phyloP scores from a whole-genome alignment of 768 basidiomycete genomes.

The Suillus ampliporus region DNA sequence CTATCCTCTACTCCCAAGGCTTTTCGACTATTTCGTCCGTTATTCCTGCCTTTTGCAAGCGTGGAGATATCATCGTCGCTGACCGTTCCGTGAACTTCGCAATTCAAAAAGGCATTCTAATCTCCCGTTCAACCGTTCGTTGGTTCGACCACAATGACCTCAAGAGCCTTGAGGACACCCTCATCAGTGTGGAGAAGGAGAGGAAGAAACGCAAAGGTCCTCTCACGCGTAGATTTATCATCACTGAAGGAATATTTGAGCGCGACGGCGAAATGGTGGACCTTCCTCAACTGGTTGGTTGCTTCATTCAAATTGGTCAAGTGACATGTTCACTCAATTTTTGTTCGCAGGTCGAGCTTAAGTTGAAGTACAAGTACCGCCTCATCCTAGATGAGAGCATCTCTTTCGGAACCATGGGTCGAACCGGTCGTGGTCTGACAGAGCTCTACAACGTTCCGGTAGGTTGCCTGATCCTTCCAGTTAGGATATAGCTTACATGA shows the following conservation, averaged over 20 bases:
- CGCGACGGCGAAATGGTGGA: constrained; percentile 93
- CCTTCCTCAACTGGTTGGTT: constrained; percentile 86
- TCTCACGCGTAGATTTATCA: constrained; percentile 90
- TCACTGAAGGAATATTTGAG: constrained; percentile 97
- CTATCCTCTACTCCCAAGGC: constrained; percentile 93
- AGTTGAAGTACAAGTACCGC: constrained; percentile 94
- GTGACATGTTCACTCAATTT: constrained; percentile 8
- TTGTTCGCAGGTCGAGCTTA: constrained; percentile 79
- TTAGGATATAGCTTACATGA: constrained; percentile 5
- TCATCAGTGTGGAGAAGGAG: constrained; percentile 86
- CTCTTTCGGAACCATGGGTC: constrained; percentile 92
- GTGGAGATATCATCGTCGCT: constrained; percentile 97
- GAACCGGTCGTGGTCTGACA: constrained; percentile 93
- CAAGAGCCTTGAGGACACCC: constrained; percentile 86
- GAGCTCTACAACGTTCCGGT: constrained; percentile 95
- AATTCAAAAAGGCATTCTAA: constrained; percentile 95
- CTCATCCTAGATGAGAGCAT: constrained; percentile 92
- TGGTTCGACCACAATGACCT: constrained; percentile 98
- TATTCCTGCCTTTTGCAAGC: constrained; percentile 97
- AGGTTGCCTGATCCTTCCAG: constrained; percentile 33
- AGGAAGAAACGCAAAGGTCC: constrained; percentile 81
- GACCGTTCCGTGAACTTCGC: constrained; percentile 96
- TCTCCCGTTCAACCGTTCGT: constrained; percentile 87
- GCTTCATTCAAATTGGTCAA: neutral
- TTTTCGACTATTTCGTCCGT: constrained; percentile 93